phyloP scores from a whole-genome alignment of 2,329 filamentous ascomycete species.

The Aureobasidium mangrovei region DNA sequence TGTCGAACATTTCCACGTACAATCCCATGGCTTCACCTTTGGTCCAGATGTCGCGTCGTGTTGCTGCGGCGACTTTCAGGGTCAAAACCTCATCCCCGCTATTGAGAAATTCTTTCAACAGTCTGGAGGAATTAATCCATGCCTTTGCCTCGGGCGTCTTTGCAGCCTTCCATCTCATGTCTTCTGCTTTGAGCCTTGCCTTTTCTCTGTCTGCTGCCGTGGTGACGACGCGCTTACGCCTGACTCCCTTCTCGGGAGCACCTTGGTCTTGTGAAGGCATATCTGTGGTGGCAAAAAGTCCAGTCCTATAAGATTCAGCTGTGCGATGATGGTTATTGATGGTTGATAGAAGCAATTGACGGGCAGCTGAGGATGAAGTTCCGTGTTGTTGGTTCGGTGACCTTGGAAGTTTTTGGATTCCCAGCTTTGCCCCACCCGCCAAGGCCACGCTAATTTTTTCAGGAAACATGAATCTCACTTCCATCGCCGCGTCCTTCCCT shows the following conservation, averaged over 20 bases:
- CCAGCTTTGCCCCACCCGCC: not conserved
- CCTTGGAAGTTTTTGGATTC: not conserved
- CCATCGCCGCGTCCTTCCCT: too few relatives aligned
- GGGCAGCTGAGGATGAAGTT: not conserved
- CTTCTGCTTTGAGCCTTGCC: not conserved
- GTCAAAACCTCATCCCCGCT: not conserved
- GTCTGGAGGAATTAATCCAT: constrained; percentile 5
- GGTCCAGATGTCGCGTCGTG: not conserved
- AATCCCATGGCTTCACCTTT: not conserved
- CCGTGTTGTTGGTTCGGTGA: constrained; percentile 8
- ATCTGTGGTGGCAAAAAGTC: too few relatives aligned
- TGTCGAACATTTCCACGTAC: constrained; percentile 9
- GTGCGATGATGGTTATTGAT: not conserved
- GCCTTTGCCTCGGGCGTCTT: constrained; percentile 8
- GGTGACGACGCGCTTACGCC: constrained; percentile 5
- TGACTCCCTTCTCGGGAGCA: not conserved
- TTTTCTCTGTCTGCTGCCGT: constrained; percentile 9
- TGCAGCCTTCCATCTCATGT: not conserved
- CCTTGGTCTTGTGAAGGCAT: not conserved
- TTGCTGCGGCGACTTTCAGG: not conserved
- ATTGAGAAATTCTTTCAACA: not conserved
- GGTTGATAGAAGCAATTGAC: not conserved
- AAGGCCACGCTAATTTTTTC: too few relatives aligned
- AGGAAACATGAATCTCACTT: too few relatives aligned
- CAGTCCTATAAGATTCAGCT: too few relatives aligned